These are phyloP conservation scores for Calonectria pseudoturangicola DNA, from an alignment of 2,329 filamentous ascomycete genomes.

Conservation along the genomic window DNA sequence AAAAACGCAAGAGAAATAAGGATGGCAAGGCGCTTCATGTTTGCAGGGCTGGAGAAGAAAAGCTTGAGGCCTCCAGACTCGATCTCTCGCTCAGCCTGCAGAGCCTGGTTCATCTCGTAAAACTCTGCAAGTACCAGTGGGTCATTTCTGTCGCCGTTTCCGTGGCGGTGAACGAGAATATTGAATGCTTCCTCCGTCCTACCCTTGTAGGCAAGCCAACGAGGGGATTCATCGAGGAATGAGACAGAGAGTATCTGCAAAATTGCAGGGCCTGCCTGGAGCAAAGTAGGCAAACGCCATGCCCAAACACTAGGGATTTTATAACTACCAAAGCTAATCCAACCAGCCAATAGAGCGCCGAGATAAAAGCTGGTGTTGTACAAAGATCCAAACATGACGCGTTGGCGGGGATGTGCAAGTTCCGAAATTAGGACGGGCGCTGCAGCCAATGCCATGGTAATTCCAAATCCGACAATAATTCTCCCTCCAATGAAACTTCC, in stretches of 20 bases:
- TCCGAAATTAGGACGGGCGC: conserved; percentile 63
- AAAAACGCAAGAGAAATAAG: conserved; percentile 65
- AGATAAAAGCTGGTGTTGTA: conserved; percentile 43
- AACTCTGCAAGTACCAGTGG: conserved; percentile 52
- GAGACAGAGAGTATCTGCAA: conserved; percentile 43
- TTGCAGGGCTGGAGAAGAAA: conserved; percentile 49
- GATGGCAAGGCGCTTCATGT: conserved; percentile 58
- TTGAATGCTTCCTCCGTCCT: conserved; percentile 35
- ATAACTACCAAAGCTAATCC: conserved; percentile 44
- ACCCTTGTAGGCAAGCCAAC: conserved; percentile 42
- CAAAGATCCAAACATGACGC: conserved; percentile 38
- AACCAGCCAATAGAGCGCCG: conserved; percentile 37
- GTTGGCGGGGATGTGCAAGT: conserved; percentile 42
- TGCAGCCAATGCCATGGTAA: conserved; percentile 70
- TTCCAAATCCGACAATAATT: conserved; percentile 71
- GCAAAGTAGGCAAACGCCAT: conserved; percentile 45
- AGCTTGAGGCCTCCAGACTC: conserved; percentile 32
- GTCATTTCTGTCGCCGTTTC: conserved; percentile 67
- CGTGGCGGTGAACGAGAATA: conserved; percentile 40
- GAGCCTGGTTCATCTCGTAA: conserved; percentile 45
- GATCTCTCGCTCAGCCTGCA: conserved; percentile 38
- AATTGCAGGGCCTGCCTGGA: conserved; percentile 40
- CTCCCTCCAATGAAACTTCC: conserved; percentile 72
- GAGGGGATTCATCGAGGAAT: conserved; percentile 42
- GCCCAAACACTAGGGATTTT: conserved; percentile 37